Conservation (phyloP, 768 basidiomycete species). For the Leccinellum luteum region DNA sequence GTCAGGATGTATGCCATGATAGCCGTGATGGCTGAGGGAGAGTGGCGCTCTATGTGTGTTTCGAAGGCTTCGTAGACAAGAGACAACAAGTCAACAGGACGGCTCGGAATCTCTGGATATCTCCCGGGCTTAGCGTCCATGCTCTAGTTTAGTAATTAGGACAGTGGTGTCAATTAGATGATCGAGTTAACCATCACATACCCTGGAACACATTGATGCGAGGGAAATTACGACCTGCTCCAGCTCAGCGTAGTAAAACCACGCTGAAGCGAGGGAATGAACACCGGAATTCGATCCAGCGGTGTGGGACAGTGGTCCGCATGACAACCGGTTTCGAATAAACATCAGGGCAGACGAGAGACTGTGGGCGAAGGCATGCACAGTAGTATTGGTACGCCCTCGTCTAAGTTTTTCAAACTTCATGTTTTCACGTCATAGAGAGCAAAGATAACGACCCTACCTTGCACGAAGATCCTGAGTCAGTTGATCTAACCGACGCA, state of each 20-base stretch:
- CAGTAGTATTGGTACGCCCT: conserved; percentile 47
- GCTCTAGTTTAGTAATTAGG: conserved; percentile 23
- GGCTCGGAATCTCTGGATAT: conserved; percentile 43
- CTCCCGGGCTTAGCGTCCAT: conserved; percentile 32
- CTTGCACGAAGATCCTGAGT: conserved; percentile 44
- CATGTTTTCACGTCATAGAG: conserved; percentile 2
- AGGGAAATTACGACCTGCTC: conserved; percentile 53
- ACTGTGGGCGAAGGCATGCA: conserved; percentile 66
- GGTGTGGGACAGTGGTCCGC: conserved; percentile 36
- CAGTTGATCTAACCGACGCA: conserved; percentile 64
- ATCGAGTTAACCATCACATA: conserved; percentile 32
- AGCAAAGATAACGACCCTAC: conserved; percentile 34
- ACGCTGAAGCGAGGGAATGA: conserved; percentile 40
- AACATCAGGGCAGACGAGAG: conserved; percentile 53
- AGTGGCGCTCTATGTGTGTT: conserved; percentile 51
- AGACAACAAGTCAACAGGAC: conserved; percentile 54
- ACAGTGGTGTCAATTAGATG: not conserved
- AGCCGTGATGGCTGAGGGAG: conserved; percentile 47
- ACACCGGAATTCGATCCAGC: conserved; percentile 11
- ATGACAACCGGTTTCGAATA: conserved; percentile 46
- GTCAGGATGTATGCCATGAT: conserved; percentile 69
- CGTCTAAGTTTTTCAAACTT: conserved; percentile 33
- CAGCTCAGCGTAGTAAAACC: conserved; percentile 48
- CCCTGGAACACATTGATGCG: conserved; percentile 56
- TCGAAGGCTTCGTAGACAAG: conserved; percentile 57